Conservation (phyloP, 1,139 yeast genomes). For the Debaryomyces psychrophilus region DNA sequence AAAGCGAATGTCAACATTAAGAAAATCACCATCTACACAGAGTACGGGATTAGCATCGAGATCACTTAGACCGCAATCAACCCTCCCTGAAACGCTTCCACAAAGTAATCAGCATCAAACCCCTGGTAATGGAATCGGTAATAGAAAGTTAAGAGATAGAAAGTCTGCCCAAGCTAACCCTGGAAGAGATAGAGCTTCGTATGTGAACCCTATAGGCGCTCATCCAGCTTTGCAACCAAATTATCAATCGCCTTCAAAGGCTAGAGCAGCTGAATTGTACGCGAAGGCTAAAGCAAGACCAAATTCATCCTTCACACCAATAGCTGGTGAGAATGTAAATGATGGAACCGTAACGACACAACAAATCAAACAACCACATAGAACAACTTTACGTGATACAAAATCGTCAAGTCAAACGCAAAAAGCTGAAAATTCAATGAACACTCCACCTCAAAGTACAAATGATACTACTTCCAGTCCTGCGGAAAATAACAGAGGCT, state of each 20-base stretch:
- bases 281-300: constrained; percentile 52
- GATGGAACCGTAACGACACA: background rate
- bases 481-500: constrained; percentile 9
- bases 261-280: constrained; percentile 52
- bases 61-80: constrained; percentile 42
- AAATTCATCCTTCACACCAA: constrained; percentile 32
- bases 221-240: constrained; percentile 47
- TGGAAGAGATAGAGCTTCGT: constrained; percentile 30
- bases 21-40: constrained; percentile 29
- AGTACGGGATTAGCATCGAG: constrained; percentile 21
- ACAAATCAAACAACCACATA: constrained; percentile 5
- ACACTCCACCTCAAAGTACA: background rate
- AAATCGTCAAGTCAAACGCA: background rate
- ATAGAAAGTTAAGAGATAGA: constrained; percentile 35
- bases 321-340: background rate
- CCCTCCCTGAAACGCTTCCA: constrained; percentile 11
- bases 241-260: constrained; percentile 47
- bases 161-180: background rate
- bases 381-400: constrained; percentile 22
- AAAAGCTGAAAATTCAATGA: background rate
- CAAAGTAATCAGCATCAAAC: constrained; percentile 5
- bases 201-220: constrained; percentile 47
- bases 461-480: background rate
- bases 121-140: constrained; percentile 28
- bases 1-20: constrained; percentile 36